Evolutionary conservation across 1,284 basidiomycete genomes (phyloP).

Genomic region (Megacollybia platyphylla): DNA sequence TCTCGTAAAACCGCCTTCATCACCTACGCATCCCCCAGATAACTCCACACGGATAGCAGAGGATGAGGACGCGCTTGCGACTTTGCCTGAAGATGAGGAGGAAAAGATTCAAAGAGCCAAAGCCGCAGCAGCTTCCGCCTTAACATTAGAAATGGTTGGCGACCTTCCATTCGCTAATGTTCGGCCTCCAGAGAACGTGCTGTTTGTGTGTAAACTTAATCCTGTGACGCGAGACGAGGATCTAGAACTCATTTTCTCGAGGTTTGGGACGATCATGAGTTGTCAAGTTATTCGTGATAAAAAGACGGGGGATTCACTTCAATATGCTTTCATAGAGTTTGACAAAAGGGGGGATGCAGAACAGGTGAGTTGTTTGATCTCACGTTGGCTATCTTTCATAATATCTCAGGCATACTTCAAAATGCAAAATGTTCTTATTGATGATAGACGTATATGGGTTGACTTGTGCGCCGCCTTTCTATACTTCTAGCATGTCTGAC

Average conservation of each 20-base stretch:
- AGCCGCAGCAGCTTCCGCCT: slow-evolving; percentile 83
- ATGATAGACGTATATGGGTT: slow-evolving; percentile 97
- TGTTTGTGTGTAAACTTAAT: slow-evolving; percentile 99
- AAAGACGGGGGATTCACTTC: slow-evolving; percentile 89
- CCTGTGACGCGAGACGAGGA: slow-evolving; percentile 93
- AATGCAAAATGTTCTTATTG: slow-evolving; percentile 99
- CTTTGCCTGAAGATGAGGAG: slow-evolving; percentile 71
- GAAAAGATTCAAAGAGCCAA: slow-evolving; percentile 71
- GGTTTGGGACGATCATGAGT: slow-evolving; percentile 91
- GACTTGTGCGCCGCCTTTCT: slow-evolving; percentile 59
- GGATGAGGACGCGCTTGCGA: slow-evolving; percentile 76
- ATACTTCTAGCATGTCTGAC: slow-evolving; percentile 8
- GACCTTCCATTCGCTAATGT: slow-evolving; percentile 98
- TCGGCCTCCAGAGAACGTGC: slow-evolving; percentile 93
- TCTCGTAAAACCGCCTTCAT: slow-evolving; percentile 59
- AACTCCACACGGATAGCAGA: slow-evolving; percentile 81
- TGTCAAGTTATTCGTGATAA: slow-evolving; percentile 97
- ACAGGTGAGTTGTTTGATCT: slow-evolving; percentile 42
- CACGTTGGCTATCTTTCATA: background rate
- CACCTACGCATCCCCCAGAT: slow-evolving; percentile 74
- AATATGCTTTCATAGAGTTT: slow-evolving; percentile 99
- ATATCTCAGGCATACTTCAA: slow-evolving; percentile 83
- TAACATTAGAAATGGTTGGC: slow-evolving; percentile 98
- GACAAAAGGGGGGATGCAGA: slow-evolving; percentile 89
- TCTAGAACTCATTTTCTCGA: slow-evolving; percentile 91